A percentile compares a stretch with the other conserved stretches of the same genome.
phyloP scores from a whole-genome alignment of 106 monocot species.

The Alisma plantagoaquatica region DNA sequence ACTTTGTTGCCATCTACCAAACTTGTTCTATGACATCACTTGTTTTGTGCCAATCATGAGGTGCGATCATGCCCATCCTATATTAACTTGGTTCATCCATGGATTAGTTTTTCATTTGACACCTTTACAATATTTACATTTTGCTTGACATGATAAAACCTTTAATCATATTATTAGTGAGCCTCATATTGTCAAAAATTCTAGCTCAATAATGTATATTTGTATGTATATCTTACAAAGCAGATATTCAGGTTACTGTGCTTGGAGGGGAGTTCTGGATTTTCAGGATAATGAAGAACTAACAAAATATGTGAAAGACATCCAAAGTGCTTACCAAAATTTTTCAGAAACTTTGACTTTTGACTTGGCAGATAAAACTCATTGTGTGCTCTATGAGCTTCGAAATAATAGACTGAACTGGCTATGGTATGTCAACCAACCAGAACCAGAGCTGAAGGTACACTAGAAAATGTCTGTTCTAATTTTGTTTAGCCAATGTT shows the following conservation, averaged over 20 bases:
- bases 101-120: too few species aligned
- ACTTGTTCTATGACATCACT: too few species aligned
- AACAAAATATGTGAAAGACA: constrained; percentile 26
- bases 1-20: too few species aligned
- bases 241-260: constrained; percentile 81
- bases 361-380: constrained; percentile 53
- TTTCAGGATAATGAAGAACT: constrained; percentile 35
- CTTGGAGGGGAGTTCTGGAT: constrained; percentile 87
- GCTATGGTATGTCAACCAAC: constrained; percentile 75
- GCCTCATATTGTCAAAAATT: too few species aligned
- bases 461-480: neutral
- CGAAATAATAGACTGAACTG: constrained; percentile 61
- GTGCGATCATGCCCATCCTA: too few species aligned
- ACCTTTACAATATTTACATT: too few species aligned
- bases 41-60: too few species aligned
- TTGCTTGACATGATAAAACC: too few species aligned
- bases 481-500: too few species aligned
- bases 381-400: constrained; percentile 74
- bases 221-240: neutral
- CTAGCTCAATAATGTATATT: neutral
- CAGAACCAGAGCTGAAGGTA: constrained; percentile 64
- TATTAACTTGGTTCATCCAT: too few species aligned
- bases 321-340: constrained; percentile 51
- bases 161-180: too few species aligned
- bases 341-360: constrained; percentile 75